A percentile compares a stretch with the other conserved stretches of the same genome.
These are phyloP conservation scores for Kodamaea jinghongensis DNA, from an alignment of 805 yeast genomes.

Conservation along the genomic window DNA sequence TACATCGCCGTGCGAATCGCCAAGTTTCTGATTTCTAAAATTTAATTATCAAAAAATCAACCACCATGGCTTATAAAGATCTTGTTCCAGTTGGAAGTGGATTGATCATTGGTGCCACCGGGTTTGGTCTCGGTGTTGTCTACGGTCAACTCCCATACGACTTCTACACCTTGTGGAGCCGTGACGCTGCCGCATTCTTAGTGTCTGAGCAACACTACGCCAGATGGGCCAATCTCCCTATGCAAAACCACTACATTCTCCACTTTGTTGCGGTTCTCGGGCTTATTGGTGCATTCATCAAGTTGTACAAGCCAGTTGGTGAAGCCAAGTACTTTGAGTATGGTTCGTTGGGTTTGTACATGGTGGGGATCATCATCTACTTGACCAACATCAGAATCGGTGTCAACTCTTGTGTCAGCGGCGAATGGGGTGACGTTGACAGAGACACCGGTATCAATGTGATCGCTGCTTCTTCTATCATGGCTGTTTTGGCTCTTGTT, in stretches of 20 bases:
- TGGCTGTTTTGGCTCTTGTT: constrained; percentile 64
- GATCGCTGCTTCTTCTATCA: constrained; percentile 82
- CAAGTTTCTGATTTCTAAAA: no score
- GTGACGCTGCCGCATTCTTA: constrained; percentile 49
- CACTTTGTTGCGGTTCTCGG: constrained; percentile 66
- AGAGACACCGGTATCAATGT: constrained; percentile 83
- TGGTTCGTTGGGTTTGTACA: constrained; percentile 71
- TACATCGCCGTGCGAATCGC: no score
- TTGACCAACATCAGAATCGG: constrained; percentile 86
- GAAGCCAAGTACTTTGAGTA: constrained; percentile 89
- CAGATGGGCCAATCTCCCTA: constrained; percentile 67
- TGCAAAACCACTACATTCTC: constrained; percentile 53
- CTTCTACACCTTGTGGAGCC: constrained; percentile 65
- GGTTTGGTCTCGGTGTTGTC: constrained; percentile 78
- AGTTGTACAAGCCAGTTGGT: constrained; percentile 82
- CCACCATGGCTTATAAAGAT: constrained; percentile 36
- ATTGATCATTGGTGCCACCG: constrained; percentile 50
- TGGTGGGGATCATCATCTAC: constrained; percentile 73
- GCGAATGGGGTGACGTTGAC: constrained; percentile 93
- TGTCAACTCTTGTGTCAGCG: constrained; percentile 59
- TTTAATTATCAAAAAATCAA: no score
- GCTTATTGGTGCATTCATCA: constrained; percentile 66
- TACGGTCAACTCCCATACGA: constrained; percentile 83
- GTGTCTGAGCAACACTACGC: constrained; percentile 71
- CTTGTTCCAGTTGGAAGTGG: constrained; percentile 45